A percentile compares a stretch with the other conserved stretches of the same genome.
phyloP scores from a whole-genome alignment of 768 basidiomycete species.

The Lyophyllum decastes region DNA sequence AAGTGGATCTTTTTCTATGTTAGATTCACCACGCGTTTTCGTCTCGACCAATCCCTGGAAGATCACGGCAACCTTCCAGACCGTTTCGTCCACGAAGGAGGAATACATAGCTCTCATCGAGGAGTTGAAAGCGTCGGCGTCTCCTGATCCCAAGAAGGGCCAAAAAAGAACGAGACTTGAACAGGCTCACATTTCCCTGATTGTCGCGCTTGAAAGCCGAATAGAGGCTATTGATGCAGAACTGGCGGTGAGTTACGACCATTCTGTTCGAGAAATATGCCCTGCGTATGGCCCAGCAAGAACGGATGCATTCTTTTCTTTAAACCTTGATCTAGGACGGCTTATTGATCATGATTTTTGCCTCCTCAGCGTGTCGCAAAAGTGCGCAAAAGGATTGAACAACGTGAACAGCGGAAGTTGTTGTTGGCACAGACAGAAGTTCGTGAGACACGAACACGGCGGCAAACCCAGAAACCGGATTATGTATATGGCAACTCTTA shows the following conservation, averaged over 20 bases:
- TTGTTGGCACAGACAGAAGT: slow-evolving; percentile 76
- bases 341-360: slow-evolving; percentile 11
- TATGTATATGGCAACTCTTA: slow-evolving; percentile 75
- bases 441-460: slow-evolving; percentile 76
- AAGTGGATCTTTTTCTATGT: slow-evolving; percentile 24
- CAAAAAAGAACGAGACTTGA: slow-evolving; percentile 60
- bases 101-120: slow-evolving; percentile 72
- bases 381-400: slow-evolving; percentile 69
- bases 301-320: slow-evolving; percentile 6
- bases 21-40: slow-evolving; percentile 86
- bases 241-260: slow-evolving; percentile 56
- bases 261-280: slow-evolving; percentile 1
- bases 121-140: slow-evolving; percentile 53
- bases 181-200: slow-evolving; percentile 58
- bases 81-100: slow-evolving; percentile 68
- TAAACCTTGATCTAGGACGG: slow-evolving; percentile 1
- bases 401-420: slow-evolving; percentile 64
- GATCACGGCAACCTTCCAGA: slow-evolving; percentile 74
- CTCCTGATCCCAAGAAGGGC: slow-evolving; percentile 44
- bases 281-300: neutral
- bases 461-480: slow-evolving; percentile 72
- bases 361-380: slow-evolving; percentile 66
- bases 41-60: slow-evolving; percentile 91
- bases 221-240: slow-evolving; percentile 70
- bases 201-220: slow-evolving; percentile 63